Evolutionary conservation across 352 stramenopile species (phyloP).

Genomic region (Plasmopara halstedii): DNA sequence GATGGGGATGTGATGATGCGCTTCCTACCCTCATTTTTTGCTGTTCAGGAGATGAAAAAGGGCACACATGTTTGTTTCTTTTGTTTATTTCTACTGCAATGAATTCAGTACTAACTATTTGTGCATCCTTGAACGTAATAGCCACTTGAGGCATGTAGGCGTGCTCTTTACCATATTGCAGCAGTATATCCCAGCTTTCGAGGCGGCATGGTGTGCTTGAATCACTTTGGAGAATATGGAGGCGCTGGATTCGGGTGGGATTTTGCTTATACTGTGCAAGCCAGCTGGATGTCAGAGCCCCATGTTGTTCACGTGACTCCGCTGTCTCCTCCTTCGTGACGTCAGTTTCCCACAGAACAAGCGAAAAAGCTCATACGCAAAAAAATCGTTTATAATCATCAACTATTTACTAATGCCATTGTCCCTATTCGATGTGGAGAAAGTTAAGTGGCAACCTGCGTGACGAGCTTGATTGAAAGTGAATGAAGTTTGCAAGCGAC

Average conservation of each 20-base stretch:
- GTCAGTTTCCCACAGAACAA: slow-evolving; percentile 1
- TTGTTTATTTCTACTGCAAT: not conserved
- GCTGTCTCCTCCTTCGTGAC: slow-evolving; percentile 17
- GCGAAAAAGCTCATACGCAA: slow-evolving; percentile 3
- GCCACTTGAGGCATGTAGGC: slow-evolving; percentile 54
- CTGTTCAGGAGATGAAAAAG: slow-evolving; percentile 71
- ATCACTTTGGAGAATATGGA: slow-evolving; percentile 62
- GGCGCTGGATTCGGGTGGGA: slow-evolving; percentile 66
- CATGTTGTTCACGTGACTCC: slow-evolving; percentile 45
- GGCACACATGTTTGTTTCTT: slow-evolving; percentile 49
- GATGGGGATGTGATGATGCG: slow-evolving; percentile 91
- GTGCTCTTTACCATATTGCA: slow-evolving; percentile 44
- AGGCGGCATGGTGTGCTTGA: slow-evolving; percentile 75
- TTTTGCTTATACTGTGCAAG: slow-evolving; percentile 65
- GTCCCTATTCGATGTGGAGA: slow-evolving; percentile 35
- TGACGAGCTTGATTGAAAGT: slow-evolving; percentile 18
- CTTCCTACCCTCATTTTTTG: slow-evolving; percentile 81
- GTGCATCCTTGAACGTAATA: slow-evolving; percentile 14
- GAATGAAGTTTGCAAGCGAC: slow-evolving; percentile 17
- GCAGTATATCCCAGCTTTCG: slow-evolving; percentile 51
- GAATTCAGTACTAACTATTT: not conserved
- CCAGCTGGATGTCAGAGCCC: slow-evolving; percentile 41
- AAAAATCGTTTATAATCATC: slow-evolving; percentile 29
- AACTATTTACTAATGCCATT: slow-evolving; percentile 33
- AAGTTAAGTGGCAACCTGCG: slow-evolving; percentile 21